Conservation (phyloP, 305 asterid genomes). For the Fraxinus latifolia region DNA sequence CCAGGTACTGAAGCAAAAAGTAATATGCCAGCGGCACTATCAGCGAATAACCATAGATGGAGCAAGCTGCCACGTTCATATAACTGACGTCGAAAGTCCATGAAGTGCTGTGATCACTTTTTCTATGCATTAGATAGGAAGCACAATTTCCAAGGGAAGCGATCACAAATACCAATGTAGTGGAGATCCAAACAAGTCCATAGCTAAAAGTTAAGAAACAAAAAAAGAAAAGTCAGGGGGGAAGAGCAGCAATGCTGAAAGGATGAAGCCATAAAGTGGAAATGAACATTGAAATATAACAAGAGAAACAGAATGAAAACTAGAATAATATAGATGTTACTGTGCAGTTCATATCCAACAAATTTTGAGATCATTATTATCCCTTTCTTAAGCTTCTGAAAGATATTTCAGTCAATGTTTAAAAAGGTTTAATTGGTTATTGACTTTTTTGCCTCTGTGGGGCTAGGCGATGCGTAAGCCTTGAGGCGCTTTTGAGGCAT, state of each 20-base stretch:
- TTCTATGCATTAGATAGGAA: conserved; percentile 66
- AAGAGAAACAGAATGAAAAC: neutral
- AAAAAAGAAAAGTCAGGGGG: neutral
- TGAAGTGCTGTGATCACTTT: conserved; percentile 35
- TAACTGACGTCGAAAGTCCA: conserved; percentile 85
- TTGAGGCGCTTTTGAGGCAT: neutral
- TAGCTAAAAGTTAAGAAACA: conserved; percentile 42
- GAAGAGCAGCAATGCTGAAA: conserved; percentile 2
- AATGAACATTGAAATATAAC: neutral
- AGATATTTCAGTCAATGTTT: neutral
- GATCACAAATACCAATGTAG: conserved; percentile 74
- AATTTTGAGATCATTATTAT: neutral
- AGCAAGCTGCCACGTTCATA: conserved; percentile 63
- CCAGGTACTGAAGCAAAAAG: conserved; percentile 80
- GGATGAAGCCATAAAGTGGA: conserved; percentile 4
- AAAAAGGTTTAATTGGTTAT: neutral
- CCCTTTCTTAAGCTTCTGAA: neutral
- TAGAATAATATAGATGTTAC: neutral
- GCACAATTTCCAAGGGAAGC: conserved; percentile 86
- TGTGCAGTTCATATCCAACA: neutral
- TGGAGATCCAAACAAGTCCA: conserved; percentile 91
- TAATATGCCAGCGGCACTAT: conserved; percentile 84
- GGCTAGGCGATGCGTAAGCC: neutral
- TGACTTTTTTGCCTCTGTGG: neutral
- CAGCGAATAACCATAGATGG: conserved; percentile 78